phyloP scores from a whole-genome alignment of 352 stramenopile species.

The Phytophthora cactorum region DNA sequence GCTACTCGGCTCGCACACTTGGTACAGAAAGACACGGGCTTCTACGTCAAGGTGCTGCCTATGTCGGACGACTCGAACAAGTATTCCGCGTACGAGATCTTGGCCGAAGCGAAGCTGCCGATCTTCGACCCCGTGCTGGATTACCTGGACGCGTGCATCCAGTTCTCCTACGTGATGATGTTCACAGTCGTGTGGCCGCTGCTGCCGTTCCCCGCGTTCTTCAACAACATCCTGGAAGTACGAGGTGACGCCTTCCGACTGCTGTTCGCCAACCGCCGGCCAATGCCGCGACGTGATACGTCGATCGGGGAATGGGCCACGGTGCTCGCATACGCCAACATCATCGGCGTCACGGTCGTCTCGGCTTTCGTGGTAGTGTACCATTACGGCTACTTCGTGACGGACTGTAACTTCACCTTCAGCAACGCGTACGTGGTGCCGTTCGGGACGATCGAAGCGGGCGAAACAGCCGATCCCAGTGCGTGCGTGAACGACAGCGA shows the following conservation, averaged over 20 bases:
- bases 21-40: constrained; percentile 75
- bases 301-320: constrained; percentile 88
- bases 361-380: constrained; percentile 86
- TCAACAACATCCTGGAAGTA: constrained; percentile 90
- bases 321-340: constrained; percentile 86
- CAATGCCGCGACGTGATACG: constrained; percentile 83
- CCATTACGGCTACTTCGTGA: constrained; percentile 83
- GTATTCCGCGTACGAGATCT: constrained; percentile 88
- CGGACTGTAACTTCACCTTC: constrained; percentile 80
- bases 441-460: constrained; percentile 61
- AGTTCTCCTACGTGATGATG: constrained; percentile 92
- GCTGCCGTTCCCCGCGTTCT: constrained; percentile 83
- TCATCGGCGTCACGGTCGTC: constrained; percentile 85
- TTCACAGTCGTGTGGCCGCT: constrained; percentile 92
- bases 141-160: constrained; percentile 89
- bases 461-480: constrained; percentile 37
- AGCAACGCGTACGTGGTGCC: constrained; percentile 74
- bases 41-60: constrained; percentile 66
- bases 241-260: constrained; percentile 85
- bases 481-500: constrained; percentile 55
- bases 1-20: constrained; percentile 67
- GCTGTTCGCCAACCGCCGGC: constrained; percentile 77
- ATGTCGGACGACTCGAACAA: constrained; percentile 86
- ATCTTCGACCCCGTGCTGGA: constrained; percentile 87
- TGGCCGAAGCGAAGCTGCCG: constrained; percentile 82